A percentile compares a stretch with the other conserved stretches of the same genome.
Conservation (phyloP, 2,329 filamentous ascomycete genomes). For the Diaporthe sp. region DNA sequence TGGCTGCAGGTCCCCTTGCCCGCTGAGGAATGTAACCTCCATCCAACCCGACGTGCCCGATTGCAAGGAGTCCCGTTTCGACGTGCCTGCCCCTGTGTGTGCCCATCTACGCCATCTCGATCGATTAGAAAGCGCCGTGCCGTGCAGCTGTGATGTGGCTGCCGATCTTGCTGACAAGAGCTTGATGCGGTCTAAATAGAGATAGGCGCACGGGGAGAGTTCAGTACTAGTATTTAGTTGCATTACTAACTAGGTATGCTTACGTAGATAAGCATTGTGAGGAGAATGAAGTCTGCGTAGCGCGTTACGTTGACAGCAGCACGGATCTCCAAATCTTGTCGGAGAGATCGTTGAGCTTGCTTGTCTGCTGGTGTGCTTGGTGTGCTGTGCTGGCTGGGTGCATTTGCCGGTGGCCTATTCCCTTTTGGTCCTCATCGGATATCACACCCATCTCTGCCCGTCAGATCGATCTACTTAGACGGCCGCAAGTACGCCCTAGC, state of each 20-base stretch:
- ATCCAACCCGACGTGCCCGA: background rate
- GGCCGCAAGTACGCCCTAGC: background rate
- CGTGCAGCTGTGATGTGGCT: background rate
- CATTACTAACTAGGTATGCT: background rate
- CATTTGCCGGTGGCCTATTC: background rate
- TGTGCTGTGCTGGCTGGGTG: background rate
- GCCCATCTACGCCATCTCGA: conserved; percentile 1
- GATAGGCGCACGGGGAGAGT: background rate
- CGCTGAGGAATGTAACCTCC: background rate
- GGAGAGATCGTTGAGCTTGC: background rate
- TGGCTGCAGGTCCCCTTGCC: background rate
- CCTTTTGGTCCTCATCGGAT: background rate
- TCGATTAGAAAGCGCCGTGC: background rate
- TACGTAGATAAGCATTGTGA: background rate
- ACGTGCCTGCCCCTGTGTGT: background rate
- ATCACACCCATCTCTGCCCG: background rate
- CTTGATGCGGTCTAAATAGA: background rate
- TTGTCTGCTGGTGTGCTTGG: background rate
- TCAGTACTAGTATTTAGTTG: conserved; percentile 12
- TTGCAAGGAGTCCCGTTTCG: background rate
- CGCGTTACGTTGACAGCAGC: background rate
- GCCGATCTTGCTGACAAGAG: conserved; percentile 14
- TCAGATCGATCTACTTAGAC: background rate
- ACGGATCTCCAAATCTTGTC: background rate
- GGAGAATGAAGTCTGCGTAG: background rate